Conservation (phyloP, 352 stramenopile genomes). For the Pythium pyrilobum region DNA sequence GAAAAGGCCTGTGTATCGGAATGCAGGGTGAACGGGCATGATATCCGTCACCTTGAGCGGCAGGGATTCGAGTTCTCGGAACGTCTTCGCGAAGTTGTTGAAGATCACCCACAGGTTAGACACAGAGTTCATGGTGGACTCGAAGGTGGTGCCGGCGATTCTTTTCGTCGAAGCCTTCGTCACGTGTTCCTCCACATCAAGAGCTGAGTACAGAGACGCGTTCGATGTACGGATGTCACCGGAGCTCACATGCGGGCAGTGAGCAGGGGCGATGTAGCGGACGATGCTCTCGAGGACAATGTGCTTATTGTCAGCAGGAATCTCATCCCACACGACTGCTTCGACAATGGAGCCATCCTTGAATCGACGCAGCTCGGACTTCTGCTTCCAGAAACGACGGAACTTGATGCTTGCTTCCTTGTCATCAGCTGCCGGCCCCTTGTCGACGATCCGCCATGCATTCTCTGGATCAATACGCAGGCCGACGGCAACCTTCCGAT, state of each 20-base stretch:
- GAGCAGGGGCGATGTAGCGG: constrained; percentile 61
- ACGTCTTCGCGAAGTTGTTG: constrained; percentile 69
- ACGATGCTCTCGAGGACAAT: constrained; percentile 69
- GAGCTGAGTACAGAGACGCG: constrained; percentile 50
- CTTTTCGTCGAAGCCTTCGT: constrained; percentile 30
- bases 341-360: constrained; percentile 89
- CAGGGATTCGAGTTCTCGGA: constrained; percentile 74
- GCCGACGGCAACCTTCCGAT: constrained; percentile 68
- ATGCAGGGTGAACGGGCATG: constrained; percentile 64
- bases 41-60: constrained; percentile 85
- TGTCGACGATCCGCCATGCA: constrained; percentile 83
- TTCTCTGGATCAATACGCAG: constrained; percentile 76
- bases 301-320: constrained; percentile 62
- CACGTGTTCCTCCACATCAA: constrained; percentile 55
- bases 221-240: constrained; percentile 75
- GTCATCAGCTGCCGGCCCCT: constrained; percentile 84
- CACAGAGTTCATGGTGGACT: constrained; percentile 73
- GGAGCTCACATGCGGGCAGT: constrained; percentile 50
- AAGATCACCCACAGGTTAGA: constrained; percentile 77
- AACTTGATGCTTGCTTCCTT: constrained; percentile 61
- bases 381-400: constrained; percentile 85
- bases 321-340: constrained; percentile 85
- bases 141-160: constrained; percentile 42
- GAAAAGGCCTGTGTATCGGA: constrained; percentile 86
- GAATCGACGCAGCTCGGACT: constrained; percentile 87